phyloP scores from a whole-genome alignment of 1,284 basidiomycete genomes.

The Moesziomyces globuligerus region DNA sequence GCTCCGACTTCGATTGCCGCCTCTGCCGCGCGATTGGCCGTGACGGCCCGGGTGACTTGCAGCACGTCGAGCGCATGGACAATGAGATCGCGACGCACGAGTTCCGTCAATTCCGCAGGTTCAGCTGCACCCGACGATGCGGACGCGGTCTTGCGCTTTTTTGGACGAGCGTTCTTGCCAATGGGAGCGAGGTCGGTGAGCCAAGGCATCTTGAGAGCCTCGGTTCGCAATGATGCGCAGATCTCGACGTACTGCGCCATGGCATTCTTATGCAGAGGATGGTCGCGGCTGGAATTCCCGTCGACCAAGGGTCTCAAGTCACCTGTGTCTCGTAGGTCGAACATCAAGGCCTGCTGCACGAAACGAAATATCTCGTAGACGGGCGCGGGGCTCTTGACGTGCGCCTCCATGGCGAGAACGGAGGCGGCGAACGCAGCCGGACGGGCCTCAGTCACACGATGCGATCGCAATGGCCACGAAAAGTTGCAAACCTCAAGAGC shows the following conservation, averaged over 20 bases:
- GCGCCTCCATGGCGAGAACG: conserved; percentile 34
- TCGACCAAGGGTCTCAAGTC: not conserved
- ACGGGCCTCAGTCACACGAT: not conserved
- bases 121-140: not conserved
- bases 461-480: conserved; percentile 30
- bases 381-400: conserved; percentile 17
- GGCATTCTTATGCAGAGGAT: conserved; percentile 6
- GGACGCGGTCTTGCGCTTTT: not conserved
- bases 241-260: conserved; percentile 14
- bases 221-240: conserved; percentile 5
- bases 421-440: conserved; percentile 27
- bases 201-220: conserved; percentile 32
- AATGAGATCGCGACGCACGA: conserved; percentile 21
- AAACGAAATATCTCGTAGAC: conserved; percentile 20
- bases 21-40: not conserved
- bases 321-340: too few species aligned
- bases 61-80: conserved; percentile 25
- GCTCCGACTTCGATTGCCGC: too few species aligned
- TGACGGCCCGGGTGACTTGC: conserved; percentile 11
- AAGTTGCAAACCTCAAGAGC: conserved; percentile 37
- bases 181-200: conserved; percentile 7
- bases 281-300: not conserved
- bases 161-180: not conserved
- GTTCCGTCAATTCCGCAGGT: not conserved
- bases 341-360: conserved; percentile 13